phyloP scores from a whole-genome alignment of 2,329 filamentous ascomycete species.

The Geosmithia putterillii region DNA sequence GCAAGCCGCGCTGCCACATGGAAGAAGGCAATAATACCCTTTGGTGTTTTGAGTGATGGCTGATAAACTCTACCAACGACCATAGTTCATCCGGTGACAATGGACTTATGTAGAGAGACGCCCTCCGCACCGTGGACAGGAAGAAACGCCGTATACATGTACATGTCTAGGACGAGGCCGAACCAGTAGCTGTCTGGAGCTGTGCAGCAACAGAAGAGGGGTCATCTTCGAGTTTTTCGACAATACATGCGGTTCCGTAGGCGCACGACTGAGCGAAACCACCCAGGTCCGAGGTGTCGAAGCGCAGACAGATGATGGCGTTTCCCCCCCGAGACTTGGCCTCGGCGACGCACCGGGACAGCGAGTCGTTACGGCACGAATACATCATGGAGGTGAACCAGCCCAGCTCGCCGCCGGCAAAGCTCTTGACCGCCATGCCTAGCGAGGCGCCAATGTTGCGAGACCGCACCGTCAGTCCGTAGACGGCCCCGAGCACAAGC shows the following conservation, averaged over 20 bases:
- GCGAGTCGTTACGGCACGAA: slow-evolving; percentile 29
- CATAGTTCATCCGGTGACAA: no score
- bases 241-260: slow-evolving; percentile 45
- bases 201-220: slow-evolving; percentile 1
- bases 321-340: slow-evolving; percentile 46
- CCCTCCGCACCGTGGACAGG: no score
- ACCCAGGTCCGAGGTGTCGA: slow-evolving; percentile 42
- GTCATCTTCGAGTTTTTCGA: slow-evolving; percentile 38
- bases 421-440: slow-evolving; percentile 42
- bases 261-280: slow-evolving; percentile 46
- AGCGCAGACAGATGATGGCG: slow-evolving; percentile 45
- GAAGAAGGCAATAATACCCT: no score
- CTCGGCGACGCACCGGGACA: slow-evolving; percentile 25
- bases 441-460: slow-evolving; percentile 46
- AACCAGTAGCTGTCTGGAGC: not conserved
- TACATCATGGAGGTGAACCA: slow-evolving; percentile 50
- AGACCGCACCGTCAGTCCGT: slow-evolving; percentile 42
- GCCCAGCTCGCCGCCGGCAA: slow-evolving; percentile 45
- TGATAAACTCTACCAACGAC: no score
- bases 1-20: no score
- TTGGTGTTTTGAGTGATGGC: no score
- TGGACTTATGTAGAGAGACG: no score
- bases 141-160: no score
- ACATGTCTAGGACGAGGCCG: no score
- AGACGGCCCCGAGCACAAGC: slow-evolving; percentile 44